Evolutionary conservation across 2,329 filamentous ascomycete genomes (phyloP), one percentile per base, ranked within the genome.

Genomic region (Colletotrichum chrysophilum): DNA sequence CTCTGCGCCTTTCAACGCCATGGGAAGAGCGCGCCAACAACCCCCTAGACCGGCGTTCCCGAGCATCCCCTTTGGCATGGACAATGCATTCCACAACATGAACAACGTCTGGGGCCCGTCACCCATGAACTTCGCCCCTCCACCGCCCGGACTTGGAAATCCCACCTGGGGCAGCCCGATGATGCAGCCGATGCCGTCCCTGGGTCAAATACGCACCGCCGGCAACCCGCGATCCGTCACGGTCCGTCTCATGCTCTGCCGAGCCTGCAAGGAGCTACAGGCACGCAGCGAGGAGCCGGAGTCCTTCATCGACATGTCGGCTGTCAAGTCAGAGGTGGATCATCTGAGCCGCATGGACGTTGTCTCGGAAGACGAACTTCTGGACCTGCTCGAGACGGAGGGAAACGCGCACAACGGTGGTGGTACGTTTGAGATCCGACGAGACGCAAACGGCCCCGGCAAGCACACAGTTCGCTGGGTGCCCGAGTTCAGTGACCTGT

Each of bases 331-430:
- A 12, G 89, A 91, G 84, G 88, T 30, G 82, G 76, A 78, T 32
- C 69, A 76, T 18, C 62, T 77, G 18, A 78, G 69, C 16, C 55
- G 68, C n/a, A 58, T 60, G 24, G 76, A 77, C 38, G 80, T 83
- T 4, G 79, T 91, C 87, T 83, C 88, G 78, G 83, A 92, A 87
- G 81, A 89, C 30, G 96, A 98, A 80, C 89, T 98, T 79, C 89
- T 96, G 52, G 92, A 94, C 73, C 93, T 97, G 74, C 97, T 95
- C 83, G 96, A 98, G 80, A 98, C 96, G 1, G 95, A 98, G 82
- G 97, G 97, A 73, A 97, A 94, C 80, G 83, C 87, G 3, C 92
- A 93, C 75, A 98, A 98, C 80, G 97, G 97, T 61, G 96, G 96
- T 60, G 97, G 97, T n/a, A 93, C 91, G 30, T 97, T 99, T 81